Conservation (phyloP, 2,329 filamentous ascomycete genomes). For the Trichoderma cornu-damae region DNA sequence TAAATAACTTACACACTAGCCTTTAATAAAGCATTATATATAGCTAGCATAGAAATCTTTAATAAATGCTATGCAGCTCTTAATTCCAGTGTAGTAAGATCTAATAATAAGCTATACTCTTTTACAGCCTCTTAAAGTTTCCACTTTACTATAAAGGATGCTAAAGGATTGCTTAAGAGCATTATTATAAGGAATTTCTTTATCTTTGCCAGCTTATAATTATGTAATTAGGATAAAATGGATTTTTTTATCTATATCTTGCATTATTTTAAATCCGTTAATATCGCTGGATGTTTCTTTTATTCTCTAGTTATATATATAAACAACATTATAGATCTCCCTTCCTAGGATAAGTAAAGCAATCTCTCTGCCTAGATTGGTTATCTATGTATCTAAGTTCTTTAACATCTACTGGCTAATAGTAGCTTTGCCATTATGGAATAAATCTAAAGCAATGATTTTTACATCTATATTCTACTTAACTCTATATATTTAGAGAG, state of each 20-base stretch:
- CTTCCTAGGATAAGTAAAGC: neutral
- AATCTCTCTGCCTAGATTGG: neutral
- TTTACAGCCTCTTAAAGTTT: neutral
- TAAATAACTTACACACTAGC: slow-evolving; percentile 17
- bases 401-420: neutral
- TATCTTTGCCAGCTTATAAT: neutral
- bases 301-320: neutral
- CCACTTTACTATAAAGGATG: slow-evolving; percentile 1
- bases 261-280: neutral
- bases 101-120: slow-evolving; percentile 18
- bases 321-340: neutral
- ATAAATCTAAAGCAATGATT: neutral
- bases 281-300: neutral
- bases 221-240: neutral
- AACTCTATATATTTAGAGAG: slow-evolving; percentile 13
- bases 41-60: slow-evolving; percentile 18
- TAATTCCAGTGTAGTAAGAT: neutral
- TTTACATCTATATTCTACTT: slow-evolving; percentile 5
- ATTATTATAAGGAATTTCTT: neutral
- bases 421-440: neutral
- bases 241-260: neutral
- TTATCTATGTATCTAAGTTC: neutral
- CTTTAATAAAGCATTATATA: slow-evolving; percentile 18
- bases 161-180: neutral
- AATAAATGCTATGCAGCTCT: slow-evolving; percentile 17